Percentiles rank a stretch among this genome's conserved stretches.
phyloP scores from a whole-genome alignment of 1,139 yeast genomes.

The Ogataea hybrid region DNA sequence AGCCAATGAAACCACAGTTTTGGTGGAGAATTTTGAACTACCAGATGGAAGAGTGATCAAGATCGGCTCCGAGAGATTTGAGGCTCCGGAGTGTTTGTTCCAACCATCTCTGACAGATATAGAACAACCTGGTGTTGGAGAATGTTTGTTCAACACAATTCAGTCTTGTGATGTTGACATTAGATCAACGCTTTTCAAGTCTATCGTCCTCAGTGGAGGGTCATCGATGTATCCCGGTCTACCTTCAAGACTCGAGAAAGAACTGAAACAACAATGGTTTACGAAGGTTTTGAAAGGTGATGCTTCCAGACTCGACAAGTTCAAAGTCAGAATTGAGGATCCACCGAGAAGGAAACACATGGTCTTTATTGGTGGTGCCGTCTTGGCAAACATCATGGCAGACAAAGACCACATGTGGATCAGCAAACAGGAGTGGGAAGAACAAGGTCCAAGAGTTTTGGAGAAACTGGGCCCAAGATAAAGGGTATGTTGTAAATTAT shows the following conservation, averaged over 20 bases:
- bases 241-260: conserved; percentile 93
- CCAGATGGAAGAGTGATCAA: conserved; percentile 96
- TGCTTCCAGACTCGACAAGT: conserved; percentile 81
- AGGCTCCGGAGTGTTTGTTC: conserved; percentile 97
- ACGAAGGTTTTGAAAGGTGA: conserved; percentile 85
- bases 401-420: conserved; percentile 99
- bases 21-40: conserved; percentile 86
- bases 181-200: conserved; percentile 82
- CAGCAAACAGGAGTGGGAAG: conserved; percentile 95
- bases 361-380: conserved; percentile 99
- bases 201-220: conserved; percentile 79
- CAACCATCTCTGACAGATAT: conserved; percentile 97
- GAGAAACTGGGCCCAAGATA: conserved; percentile 92
- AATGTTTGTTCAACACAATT: conserved; percentile 83
- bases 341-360: conserved; percentile 99
- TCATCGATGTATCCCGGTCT: conserved; percentile 99
- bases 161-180: conserved; percentile 95
- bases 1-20: conserved; percentile 90
- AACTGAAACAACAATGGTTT: conserved; percentile 94
- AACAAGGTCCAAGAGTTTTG: conserved; percentile 84
- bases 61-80: conserved; percentile 94
- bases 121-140: conserved; percentile 97
- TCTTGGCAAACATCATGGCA: conserved; percentile 95
- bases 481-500: conserved; percentile 12
- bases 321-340: conserved; percentile 95